These are phyloP conservation scores for Tolypocladium amazonense DNA, from an alignment of 2,329 filamentous ascomycete species.

Conservation along the genomic window DNA sequence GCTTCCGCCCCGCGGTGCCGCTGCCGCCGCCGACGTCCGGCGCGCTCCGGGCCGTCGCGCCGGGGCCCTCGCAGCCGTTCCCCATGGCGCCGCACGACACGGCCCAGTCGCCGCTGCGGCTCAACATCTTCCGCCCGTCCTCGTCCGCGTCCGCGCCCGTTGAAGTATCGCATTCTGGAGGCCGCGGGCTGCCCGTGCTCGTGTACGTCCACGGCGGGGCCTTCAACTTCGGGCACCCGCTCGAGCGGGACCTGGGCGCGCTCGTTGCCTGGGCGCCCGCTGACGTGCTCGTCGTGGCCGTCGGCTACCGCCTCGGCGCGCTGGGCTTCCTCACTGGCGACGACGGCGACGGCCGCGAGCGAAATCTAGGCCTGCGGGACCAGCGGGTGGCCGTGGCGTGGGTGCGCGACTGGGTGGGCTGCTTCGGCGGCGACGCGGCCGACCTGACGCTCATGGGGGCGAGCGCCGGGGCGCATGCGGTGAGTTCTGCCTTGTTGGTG, in stretches of 20 bases:
- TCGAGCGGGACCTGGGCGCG: constrained; percentile 48
- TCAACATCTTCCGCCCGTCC: constrained; percentile 23
- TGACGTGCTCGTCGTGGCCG: constrained; percentile 46
- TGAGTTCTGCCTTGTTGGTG: constrained; percentile 13
- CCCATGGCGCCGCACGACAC: constrained; percentile 15
- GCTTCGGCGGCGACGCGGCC: constrained; percentile 48
- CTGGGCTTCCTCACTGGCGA: constrained; percentile 57
- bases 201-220: constrained; percentile 54
- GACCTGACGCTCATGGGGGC: constrained; percentile 52
- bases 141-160: constrained; percentile 30
- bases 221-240: constrained; percentile 44
- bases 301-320: constrained; percentile 54
- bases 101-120: constrained; percentile 41
- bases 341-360: constrained; percentile 38
- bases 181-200: constrained; percentile 30
- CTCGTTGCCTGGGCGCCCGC: constrained; percentile 44
- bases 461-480: constrained; percentile 53
- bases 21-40: constrained; percentile 10
- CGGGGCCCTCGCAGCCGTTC: constrained; percentile 18
- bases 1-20: constrained; percentile 31
- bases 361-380: constrained; percentile 57
- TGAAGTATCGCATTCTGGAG: too few species aligned
- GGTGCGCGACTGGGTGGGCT: constrained; percentile 47
- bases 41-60: constrained; percentile 21
- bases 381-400: constrained; percentile 48